phyloP scores from a whole-genome alignment of 139 green algal species.

The Limnomonas spitsbergensis region DNA sequence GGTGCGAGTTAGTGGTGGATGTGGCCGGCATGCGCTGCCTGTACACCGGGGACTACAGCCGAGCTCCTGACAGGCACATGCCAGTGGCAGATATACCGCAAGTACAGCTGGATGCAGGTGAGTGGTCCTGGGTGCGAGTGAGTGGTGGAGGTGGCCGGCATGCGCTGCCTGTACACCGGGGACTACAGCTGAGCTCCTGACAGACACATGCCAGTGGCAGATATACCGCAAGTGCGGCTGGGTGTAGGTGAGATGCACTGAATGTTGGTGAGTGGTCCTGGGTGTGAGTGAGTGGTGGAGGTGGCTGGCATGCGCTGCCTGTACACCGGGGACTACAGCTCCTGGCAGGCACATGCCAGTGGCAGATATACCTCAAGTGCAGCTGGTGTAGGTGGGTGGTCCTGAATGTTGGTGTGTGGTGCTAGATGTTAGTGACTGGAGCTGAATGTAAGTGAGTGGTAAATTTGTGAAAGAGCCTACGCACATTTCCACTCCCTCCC shows the following conservation, averaged over 20 bases:
- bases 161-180: constrained; percentile 92
- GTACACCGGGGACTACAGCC: constrained; percentile 94
- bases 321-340: constrained; percentile 94
- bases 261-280: constrained; percentile 67
- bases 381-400: constrained; percentile 84
- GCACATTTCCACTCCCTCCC: too few species aligned
- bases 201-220: constrained; percentile 84
- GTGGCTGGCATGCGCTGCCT: constrained; percentile 86
- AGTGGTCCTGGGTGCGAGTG: constrained; percentile 99
- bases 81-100: constrained; percentile 85
- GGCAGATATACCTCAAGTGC: constrained; percentile 82
- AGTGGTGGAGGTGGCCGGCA: constrained; percentile 90
- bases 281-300: background rate
- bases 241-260: constrained; percentile 83
- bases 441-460: background rate
- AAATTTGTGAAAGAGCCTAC: too few species aligned
- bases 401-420: constrained; percentile 98
- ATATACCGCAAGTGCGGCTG: constrained; percentile 78
- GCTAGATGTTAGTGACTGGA: constrained; percentile 76
- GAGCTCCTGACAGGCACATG: constrained; percentile 84
- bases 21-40: constrained; percentile 86
- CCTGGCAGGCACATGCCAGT: constrained; percentile 83
- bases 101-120: constrained; percentile 79
- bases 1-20: background rate
- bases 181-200: constrained; percentile 85